Percentiles rank a stretch among this genome's conserved stretches.
Evolutionary conservation across 2,329 filamentous ascomycete genomes (phyloP).

Genomic region (Davidsoniella eucalypti): DNA sequence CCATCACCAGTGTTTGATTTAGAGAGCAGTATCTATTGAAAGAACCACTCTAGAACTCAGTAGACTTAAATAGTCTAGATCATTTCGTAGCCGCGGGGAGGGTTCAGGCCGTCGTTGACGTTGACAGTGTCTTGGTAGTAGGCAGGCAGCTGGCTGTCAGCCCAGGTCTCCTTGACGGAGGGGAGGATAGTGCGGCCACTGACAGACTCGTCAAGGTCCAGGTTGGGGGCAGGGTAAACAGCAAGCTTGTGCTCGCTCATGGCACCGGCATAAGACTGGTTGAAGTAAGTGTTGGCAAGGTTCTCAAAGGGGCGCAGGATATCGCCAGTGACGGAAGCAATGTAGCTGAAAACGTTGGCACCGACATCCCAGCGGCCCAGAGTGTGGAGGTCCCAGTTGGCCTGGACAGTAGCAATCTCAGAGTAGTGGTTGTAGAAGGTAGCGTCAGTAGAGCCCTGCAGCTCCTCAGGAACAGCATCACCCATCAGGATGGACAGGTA

Average conservation of each 20-base stretch:
- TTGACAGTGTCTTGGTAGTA: conserved; percentile 27
- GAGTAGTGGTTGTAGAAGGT: conserved; percentile 62
- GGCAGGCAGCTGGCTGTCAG: conserved; percentile 21
- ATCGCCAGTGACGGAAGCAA: conserved; percentile 46
- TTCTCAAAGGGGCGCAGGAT: conserved; percentile 23
- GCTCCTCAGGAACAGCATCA: conserved; percentile 48
- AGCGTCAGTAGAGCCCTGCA: conserved; percentile 50
- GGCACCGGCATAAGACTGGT: conserved; percentile 35
- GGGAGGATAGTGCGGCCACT: conserved; percentile 22
- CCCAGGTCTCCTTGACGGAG: conserved; percentile 24
- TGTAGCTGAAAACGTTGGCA: conserved; percentile 49
- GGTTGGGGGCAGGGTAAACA: conserved; percentile 25
- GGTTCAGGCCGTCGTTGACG: conserved; percentile 26
- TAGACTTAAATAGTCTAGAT: too few relatives aligned
- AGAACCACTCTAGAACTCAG: too few relatives aligned
- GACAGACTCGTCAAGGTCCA: conserved; percentile 20
- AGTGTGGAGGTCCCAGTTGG: conserved; percentile 54
- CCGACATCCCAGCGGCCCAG: conserved; percentile 58
- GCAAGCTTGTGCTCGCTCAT: conserved; percentile 25
- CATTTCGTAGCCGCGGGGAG: conserved; percentile 18
- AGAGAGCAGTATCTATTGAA: too few relatives aligned
- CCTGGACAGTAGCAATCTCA: conserved; percentile 47
- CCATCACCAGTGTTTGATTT: too few relatives aligned
- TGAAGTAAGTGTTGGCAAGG: conserved; percentile 31
- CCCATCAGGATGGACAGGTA: conserved; percentile 58